Conservation (phyloP, 2,329 filamentous ascomycete species). For the Ophiocordyceps camponoti-leonardi region DNA sequence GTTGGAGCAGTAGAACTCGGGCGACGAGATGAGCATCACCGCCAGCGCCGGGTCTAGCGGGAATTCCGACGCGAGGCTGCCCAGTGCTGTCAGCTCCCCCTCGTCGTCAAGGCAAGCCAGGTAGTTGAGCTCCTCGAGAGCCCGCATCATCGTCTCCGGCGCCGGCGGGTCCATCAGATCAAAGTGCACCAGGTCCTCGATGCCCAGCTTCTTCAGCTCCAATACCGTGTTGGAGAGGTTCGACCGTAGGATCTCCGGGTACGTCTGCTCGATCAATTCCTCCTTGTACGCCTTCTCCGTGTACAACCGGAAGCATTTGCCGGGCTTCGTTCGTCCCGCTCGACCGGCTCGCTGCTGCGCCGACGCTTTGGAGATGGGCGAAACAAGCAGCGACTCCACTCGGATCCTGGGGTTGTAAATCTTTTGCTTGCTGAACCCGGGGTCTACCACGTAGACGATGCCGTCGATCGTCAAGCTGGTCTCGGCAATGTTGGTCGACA, state of each 20-base stretch:
- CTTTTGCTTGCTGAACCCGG: constrained; percentile 98
- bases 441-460: constrained; percentile 98
- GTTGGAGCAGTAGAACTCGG: constrained; percentile 97
- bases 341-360: constrained; percentile 95
- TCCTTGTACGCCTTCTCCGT: constrained; percentile 94
- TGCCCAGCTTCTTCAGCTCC: constrained; percentile 91
- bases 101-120: constrained; percentile 93
- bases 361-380: constrained; percentile 93
- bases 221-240: constrained; percentile 91
- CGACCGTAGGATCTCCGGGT: constrained; percentile 87
- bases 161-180: constrained; percentile 97
- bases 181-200: constrained; percentile 93
- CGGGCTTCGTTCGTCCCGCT: constrained; percentile 94
- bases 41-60: constrained; percentile 86
- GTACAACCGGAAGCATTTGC: constrained; percentile 96
- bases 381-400: constrained; percentile 93
- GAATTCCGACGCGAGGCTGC: constrained; percentile 81
- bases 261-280: constrained; percentile 92
- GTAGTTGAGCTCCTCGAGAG: constrained; percentile 93
- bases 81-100: constrained; percentile 75
- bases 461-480: constrained; percentile 95
- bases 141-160: constrained; percentile 95
- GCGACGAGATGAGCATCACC: constrained; percentile 94
- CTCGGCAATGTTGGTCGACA: constrained; percentile 96
- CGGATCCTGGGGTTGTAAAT: constrained; percentile 95